These are phyloP conservation scores for Larix kaempferi DNA, from an alignment of 75 land plant species.

Conservation along the genomic window DNA sequence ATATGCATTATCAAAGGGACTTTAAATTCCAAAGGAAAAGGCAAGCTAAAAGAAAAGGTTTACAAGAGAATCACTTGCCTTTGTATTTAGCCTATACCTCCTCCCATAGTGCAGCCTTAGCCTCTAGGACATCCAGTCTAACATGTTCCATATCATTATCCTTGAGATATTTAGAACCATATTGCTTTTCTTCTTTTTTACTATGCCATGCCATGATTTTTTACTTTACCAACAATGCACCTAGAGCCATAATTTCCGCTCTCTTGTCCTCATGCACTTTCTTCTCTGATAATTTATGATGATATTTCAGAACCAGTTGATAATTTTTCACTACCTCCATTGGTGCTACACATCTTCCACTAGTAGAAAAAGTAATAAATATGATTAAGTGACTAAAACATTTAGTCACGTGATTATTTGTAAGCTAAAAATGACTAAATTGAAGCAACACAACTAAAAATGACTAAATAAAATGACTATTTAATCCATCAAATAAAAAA, in stretches of 20 bases:
- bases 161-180: slow-evolving; percentile 17
- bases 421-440: too few relatives aligned
- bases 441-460: too few relatives aligned
- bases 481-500: too few relatives aligned
- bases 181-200: slow-evolving; percentile 32
- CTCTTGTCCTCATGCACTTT: slow-evolving; percentile 10
- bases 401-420: too few relatives aligned
- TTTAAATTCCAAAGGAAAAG: too few relatives aligned
- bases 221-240: slow-evolving; percentile 26
- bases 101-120: slow-evolving; percentile 85
- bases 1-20: too few relatives aligned
- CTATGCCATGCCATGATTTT: slow-evolving; percentile 17
- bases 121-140: slow-evolving; percentile 43
- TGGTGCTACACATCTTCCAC: too few relatives aligned
- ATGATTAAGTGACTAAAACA: too few relatives aligned
- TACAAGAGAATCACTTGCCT: slow-evolving; percentile 53
- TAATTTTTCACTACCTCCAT: not conserved
- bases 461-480: too few relatives aligned
- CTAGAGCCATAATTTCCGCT: slow-evolving; percentile 14
- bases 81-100: slow-evolving; percentile 83
- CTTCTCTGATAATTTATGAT: not conserved
- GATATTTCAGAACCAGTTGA: slow-evolving; percentile 6
- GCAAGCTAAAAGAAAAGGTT: too few relatives aligned
- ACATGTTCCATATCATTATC: slow-evolving; percentile 20
- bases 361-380: too few relatives aligned